phyloP scores from a whole-genome alignment of 2,329 filamentous ascomycete species.

The Canariomyces notabilis region DNA sequence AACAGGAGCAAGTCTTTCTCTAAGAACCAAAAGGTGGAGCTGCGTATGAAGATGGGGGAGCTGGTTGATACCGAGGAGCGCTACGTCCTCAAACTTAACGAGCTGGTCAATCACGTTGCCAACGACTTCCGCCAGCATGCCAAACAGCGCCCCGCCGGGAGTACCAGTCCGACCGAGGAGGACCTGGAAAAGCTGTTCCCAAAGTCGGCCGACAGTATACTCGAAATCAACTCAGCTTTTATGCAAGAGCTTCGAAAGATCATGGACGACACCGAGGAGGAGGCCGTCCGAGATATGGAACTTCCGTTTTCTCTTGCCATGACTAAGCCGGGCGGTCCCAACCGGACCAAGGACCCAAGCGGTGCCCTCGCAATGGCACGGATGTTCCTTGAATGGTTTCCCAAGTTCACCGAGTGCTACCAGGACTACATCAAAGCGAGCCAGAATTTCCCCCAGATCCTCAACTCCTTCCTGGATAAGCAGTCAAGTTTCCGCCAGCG shows the following conservation, averaged over 20 bases:
- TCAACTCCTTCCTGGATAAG: conserved; percentile 73
- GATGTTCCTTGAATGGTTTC: conserved; percentile 85
- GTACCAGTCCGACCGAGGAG: conserved; percentile 65
- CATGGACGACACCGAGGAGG: conserved; percentile 78
- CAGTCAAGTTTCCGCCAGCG: conserved; percentile 78
- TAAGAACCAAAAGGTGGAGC: conserved; percentile 73
- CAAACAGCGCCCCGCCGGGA: conserved; percentile 51
- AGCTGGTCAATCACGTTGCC: conserved; percentile 75
- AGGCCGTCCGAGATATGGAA: conserved; percentile 72
- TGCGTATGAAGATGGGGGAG: conserved; percentile 85
- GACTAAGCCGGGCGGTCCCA: conserved; percentile 41
- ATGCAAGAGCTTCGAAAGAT: conserved; percentile 68
- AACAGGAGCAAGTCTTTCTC: conserved; percentile 74
- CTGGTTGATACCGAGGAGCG: conserved; percentile 89
- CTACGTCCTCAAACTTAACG: conserved; percentile 83
- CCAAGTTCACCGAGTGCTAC: conserved; percentile 85
- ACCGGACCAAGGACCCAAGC: conserved; percentile 62
- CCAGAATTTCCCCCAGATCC: conserved; percentile 75
- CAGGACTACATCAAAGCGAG: conserved; percentile 90
- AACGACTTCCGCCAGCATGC: conserved; percentile 72
- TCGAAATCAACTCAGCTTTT: conserved; percentile 77
- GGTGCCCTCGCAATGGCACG: conserved; percentile 75
- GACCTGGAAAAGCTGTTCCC: conserved; percentile 78
- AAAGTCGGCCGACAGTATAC: conserved; percentile 70
- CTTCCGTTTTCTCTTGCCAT: conserved; percentile 37